These are phyloP conservation scores for Hippophae rhamnoides DNA, from an alignment of 306 rosid species.

Conservation along the genomic window DNA sequence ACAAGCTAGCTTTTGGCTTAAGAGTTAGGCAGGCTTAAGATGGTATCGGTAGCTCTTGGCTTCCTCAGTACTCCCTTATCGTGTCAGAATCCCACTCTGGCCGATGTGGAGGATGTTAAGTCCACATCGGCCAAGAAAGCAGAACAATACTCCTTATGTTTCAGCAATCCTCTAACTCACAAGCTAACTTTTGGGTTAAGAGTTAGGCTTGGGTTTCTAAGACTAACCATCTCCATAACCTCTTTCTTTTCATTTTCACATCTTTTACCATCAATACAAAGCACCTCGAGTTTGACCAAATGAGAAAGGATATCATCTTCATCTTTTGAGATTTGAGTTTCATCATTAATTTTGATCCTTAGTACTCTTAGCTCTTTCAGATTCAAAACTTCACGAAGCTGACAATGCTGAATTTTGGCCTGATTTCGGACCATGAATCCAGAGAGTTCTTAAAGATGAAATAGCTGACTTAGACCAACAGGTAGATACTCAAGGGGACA, in stretches of 20 bases:
- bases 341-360: slow-evolving; percentile 1
- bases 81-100: too few relatives aligned
- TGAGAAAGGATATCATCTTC: background rate
- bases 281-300: slow-evolving; percentile 1
- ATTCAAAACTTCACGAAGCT: background rate
- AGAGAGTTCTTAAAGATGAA: slow-evolving; percentile 13
- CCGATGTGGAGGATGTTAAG: too few relatives aligned
- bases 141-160: too few relatives aligned
- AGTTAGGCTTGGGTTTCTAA: too few relatives aligned
- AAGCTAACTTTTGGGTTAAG: too few relatives aligned
- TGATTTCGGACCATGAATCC: slow-evolving; percentile 3
- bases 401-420: background rate
- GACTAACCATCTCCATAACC: background rate
- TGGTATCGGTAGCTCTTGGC: too few relatives aligned
- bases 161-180: too few relatives aligned
- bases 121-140: too few relatives aligned
- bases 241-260: background rate
- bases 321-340: background rate
- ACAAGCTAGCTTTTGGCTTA: too few relatives aligned
- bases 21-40: too few relatives aligned
- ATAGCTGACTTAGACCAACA: background rate
- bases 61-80: too few relatives aligned
- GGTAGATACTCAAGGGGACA: slow-evolving; percentile 12
- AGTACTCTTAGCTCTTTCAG: slow-evolving; percentile 7
- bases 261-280: background rate